These are phyloP conservation scores for Oldenlandia corymbosa DNA, from an alignment of 257 asterid genomes.

Conservation along the genomic window DNA sequence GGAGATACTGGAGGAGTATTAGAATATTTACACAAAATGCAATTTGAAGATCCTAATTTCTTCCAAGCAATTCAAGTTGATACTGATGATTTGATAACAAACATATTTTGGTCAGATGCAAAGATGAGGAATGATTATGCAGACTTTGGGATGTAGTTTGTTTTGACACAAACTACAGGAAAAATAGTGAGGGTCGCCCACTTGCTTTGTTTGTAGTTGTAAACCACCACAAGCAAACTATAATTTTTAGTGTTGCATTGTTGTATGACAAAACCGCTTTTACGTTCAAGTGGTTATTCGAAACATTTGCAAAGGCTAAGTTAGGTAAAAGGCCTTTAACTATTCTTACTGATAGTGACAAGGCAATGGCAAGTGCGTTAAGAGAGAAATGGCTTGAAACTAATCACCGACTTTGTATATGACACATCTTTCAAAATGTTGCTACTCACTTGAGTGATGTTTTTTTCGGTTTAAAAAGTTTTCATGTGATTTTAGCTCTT, in stretches of 20 bases:
- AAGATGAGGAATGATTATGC: background rate
- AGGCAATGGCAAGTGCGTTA: background rate
- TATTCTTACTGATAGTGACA: background rate
- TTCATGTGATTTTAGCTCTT: background rate
- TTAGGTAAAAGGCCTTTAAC: background rate
- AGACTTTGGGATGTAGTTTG: background rate
- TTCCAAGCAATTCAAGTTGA: too few species aligned
- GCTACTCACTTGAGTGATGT: background rate
- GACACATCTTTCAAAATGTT: too few species aligned
- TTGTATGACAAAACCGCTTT: slow-evolving; percentile 9
- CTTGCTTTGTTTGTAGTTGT: slow-evolving; percentile 16
- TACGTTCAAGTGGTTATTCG: slow-evolving; percentile 12
- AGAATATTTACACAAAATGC: background rate
- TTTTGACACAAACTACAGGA: background rate
- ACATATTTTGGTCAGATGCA: too few species aligned
- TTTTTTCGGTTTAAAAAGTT: background rate
- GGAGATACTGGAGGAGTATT: background rate
- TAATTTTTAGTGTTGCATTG: slow-evolving; percentile 11
- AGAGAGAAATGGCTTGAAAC: background rate
- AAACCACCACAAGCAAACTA: slow-evolving; percentile 12
- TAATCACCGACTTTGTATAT: background rate
- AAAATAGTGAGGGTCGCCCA: background rate
- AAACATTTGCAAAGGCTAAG: slow-evolving; percentile 1
- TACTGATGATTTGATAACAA: too few species aligned
- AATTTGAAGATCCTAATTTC: background rate